Base-by-base conservation (phyloP, 1,284 basidiomycete genomes). In the Malassezia sp. region DNA sequence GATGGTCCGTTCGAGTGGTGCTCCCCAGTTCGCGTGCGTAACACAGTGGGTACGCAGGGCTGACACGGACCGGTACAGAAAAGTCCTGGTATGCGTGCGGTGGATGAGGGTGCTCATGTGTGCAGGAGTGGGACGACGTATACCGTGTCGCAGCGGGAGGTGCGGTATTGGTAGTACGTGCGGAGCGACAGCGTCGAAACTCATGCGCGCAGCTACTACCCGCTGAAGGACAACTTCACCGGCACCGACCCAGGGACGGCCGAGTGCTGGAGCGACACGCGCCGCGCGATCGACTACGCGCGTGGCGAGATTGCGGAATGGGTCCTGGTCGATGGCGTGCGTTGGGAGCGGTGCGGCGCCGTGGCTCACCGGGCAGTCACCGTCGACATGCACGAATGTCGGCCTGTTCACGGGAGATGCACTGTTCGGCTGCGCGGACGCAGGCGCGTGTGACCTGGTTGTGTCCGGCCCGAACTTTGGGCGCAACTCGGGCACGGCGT, bases 401-500 rank as follows among this genome's bases (percentile, higher is more conserved):
- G 67, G 67, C 10, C 40, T 70, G 20, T 67, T 59, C 51, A 63
- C 61, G 33, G 42, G 56, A 18, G 52, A 55, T 14, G 47, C 47
- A 4, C 52, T 65, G 29, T 57, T 63, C 14, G 54, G 46, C 5
- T 44, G 37, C 2, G 32, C 42, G 2, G 33, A 39, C 1, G 53
- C 38, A 0, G 45, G 48, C 10, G 55, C 58, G 0, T 57, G 61
- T 26, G 59, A 67, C 27, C 50, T 68, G n/a, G 67, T 70, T 6
- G 38, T 70, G 2, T 64, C 63, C 1, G 67, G 67, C 0, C 67
- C 67, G 27, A 70, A 70, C 53, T 67, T 59, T 48, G 67, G 67
- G 12, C 45, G 67, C 2, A 70, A 70, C 28, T 64, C 67, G 6
- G 67, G 67, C 9, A 61, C 63, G 0, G 63, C 67, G 1, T 70